Base-by-base conservation (phyloP, 768 basidiomycete species). In the Ramaria sp. region DNA sequence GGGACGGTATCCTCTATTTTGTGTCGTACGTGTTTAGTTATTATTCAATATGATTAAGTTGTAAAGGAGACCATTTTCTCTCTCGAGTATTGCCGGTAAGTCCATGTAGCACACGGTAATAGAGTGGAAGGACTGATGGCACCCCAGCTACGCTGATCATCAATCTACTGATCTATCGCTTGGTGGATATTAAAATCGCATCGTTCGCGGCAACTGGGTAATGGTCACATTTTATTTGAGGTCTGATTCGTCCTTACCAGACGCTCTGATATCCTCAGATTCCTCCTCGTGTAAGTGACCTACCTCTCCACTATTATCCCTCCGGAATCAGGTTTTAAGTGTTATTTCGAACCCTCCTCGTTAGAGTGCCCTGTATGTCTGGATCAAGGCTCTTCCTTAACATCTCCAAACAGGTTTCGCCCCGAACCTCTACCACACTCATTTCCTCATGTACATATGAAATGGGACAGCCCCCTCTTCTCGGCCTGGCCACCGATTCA, bases 371-470 rank as follows among this genome's bases (percentile, higher is more conserved):
- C 6, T 52, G 28, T n/a, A 25, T 52, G 13, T 34, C 41, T 16
- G 51, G 51, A 6, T 43, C 51, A 52, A 39, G 51, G 10, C 38
- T 39, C 15, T 52, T 52, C 38, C 42, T 52, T n/a, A 52, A 52
- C 25, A 38, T 52, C 39, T n/a, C n/a, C n/a, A n/a, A n/a, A n/a
- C n/a, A n/a, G n/a, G n/a, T n/a, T n/a, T n/a, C 51, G 51, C 15
- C 36, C 42, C 25, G 22, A 42, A 42, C 51, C 42, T 15, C 24
- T 38, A 16, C 38, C 18, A 25, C 28, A 16, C 24, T 38, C 9
- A 27, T 9, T 6, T 25, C 51, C 15, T 8, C 27, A 10, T 15
- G 37, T 13, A 30, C 38, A 13, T 42, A 39, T 18, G 51, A 52
- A 18, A 28, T 52, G 42, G 15, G 37, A 39, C 20, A n/a, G n/a